These are phyloP conservation scores for Pascua sp. DNA, from an alignment of 1,284 basidiomycete species.

Conservation along the genomic window DNA sequence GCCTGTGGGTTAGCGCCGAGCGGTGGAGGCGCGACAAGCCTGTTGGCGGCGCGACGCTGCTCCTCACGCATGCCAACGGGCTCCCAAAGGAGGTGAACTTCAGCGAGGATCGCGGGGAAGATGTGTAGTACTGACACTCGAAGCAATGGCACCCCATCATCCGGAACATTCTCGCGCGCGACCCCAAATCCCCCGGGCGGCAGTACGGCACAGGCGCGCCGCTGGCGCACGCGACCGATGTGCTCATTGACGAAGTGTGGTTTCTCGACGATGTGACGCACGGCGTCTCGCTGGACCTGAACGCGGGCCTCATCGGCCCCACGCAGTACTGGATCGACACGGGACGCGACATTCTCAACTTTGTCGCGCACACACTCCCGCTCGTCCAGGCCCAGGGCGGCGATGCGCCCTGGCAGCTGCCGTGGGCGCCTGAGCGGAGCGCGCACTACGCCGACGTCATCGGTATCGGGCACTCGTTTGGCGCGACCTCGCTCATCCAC, in stretches of 20 bases:
- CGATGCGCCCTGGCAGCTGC: constrained; percentile 32
- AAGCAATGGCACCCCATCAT: constrained; percentile 62
- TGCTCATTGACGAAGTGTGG: constrained; percentile 69
- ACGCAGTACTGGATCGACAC: constrained; percentile 42
- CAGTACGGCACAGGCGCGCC: constrained; percentile 4
- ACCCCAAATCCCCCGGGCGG: neutral
- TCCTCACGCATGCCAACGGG: constrained; percentile 75
- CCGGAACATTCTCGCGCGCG: constrained; percentile 45
- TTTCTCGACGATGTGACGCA: constrained; percentile 71
- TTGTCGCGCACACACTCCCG: constrained; percentile 51
- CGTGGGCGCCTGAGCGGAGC: constrained; percentile 35
- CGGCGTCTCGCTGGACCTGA: constrained; percentile 68
- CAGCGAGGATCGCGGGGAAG: too few relatives aligned
- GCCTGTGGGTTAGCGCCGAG: constrained; percentile 39
- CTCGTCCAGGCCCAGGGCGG: neutral
- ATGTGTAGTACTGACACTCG: constrained; percentile 38
- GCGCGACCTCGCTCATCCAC: constrained; percentile 63
- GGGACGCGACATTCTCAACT: constrained; percentile 47
- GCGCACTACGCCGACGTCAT: constrained; percentile 41
- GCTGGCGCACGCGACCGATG: neutral
- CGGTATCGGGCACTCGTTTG: constrained; percentile 75
- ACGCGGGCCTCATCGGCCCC: constrained; percentile 55
- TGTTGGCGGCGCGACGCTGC: constrained; percentile 59
- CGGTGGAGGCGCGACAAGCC: constrained; percentile 18
- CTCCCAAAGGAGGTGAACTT: constrained; percentile 70